Evolutionary conservation across 257 asterid genomes (phyloP).

Genomic region (Datura wrightii): DNA sequence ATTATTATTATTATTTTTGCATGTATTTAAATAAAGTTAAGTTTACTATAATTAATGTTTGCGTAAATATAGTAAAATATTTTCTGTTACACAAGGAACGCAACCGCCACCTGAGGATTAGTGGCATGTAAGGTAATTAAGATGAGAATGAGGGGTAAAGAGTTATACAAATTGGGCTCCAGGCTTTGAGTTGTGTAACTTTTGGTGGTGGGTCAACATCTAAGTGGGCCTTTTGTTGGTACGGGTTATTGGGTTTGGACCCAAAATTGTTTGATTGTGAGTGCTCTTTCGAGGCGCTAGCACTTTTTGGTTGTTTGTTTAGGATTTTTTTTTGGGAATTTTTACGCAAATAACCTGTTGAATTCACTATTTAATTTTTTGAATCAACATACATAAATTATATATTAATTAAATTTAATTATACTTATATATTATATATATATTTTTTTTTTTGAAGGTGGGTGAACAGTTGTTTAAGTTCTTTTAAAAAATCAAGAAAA

Average conservation of each 20-base stretch:
- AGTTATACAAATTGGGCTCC: conserved; percentile 46
- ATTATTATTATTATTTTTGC: neutral
- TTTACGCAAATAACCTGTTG: neutral
- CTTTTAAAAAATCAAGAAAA: too few relatives aligned
- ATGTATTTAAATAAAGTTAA: neutral
- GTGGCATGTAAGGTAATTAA: conserved; percentile 38
- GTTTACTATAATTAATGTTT: neutral
- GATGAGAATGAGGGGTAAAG: neutral
- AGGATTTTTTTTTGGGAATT: neutral
- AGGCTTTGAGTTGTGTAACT: conserved; percentile 20
- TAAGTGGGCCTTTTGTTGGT: conserved; percentile 44
- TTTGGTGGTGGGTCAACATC: conserved; percentile 47
- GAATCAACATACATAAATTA: too few relatives aligned
- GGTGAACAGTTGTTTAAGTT: too few relatives aligned
- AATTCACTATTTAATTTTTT: neutral
- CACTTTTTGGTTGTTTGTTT: neutral
- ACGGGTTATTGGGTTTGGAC: conserved; percentile 35
- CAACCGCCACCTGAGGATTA: conserved; percentile 31
- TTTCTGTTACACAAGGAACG: conserved; percentile 37
- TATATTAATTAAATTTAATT: too few relatives aligned
- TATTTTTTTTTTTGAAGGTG: too few relatives aligned
- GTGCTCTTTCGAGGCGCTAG: neutral
- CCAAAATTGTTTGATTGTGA: conserved; percentile 26
- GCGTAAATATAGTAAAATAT: neutral
- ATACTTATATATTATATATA: too few relatives aligned